Base-by-base conservation (phyloP, 129 eudicot genomes). In the Artemisia argyi region DNA sequence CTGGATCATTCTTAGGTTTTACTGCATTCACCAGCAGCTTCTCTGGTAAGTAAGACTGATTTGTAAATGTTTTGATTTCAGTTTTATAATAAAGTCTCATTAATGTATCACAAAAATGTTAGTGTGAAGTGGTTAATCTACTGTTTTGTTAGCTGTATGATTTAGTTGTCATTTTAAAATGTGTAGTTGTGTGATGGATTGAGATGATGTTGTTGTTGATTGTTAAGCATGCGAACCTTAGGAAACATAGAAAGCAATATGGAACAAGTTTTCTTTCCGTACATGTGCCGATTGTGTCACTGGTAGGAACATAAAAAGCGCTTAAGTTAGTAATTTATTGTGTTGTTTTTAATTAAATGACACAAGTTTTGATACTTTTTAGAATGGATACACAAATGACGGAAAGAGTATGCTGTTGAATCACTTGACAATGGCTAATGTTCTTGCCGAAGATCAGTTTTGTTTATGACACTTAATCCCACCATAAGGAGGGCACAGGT, bases 341-440 rank as follows among this genome's bases (percentile, higher is more conserved):
- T 3, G 5, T 11, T 39, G 44, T 42, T 47, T 60, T 80, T n/a
- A 24, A 53, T 60, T 5, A 32, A 30, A 10, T 61, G 67, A 61
- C 55, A 24, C 20, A 1, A 13, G 4, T 48, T 26, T 60, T 19
- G 46, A 22, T 50, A 69, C 64, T 49, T 68, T 73, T 35, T 65
- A 92, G 98, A 92, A 87, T 73, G 98, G 98, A 30, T 92, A 92
- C 80, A 92, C 98, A 73, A 92, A 89, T 84, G 98, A 96, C 68
- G 98, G 98, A 82, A 92, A 92, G 83, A 92, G 98, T 78, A 92
- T 96, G 20, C 83, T 89, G 22, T 76, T 92, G 61, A 92, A 92
- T 84, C 85, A 69, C 51, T 78, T 92, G 69, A 92, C 98, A 66
- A 96, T 96, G 61, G 96, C 98, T 72, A 78, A 85, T 67, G 98